phyloP scores from a whole-genome alignment of 495 filamentous ascomycete species.

The Cercophora sp. region DNA sequence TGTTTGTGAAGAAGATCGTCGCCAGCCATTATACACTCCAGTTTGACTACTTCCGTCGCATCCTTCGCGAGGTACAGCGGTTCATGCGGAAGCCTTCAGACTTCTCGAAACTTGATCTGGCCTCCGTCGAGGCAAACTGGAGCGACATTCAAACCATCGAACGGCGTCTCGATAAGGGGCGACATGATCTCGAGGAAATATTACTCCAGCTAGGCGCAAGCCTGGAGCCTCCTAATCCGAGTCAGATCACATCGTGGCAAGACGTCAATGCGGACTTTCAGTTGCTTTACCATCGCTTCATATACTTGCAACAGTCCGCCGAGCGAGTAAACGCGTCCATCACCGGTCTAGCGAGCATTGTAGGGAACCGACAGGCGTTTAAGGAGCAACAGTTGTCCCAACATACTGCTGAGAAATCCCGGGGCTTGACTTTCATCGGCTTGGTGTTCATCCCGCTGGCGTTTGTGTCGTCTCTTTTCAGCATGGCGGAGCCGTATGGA shows the following conservation, averaged over 20 bases:
- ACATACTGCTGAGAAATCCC: not conserved
- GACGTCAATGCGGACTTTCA: not conserved
- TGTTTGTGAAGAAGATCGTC: not conserved
- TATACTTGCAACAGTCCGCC: not conserved
- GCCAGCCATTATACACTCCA: not conserved
- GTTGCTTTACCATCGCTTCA: not conserved
- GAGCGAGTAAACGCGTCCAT: not conserved
- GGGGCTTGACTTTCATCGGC: not conserved
- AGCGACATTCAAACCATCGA: not conserved
- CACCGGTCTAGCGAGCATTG: not conserved
- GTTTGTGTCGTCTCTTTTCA: not conserved
- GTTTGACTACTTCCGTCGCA: not conserved
- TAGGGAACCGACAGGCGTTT: not conserved
- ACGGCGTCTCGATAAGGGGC: not conserved
- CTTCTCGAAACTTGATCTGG: not conserved
- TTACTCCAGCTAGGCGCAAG: not conserved
- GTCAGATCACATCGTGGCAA: not conserved
- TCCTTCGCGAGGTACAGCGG: not conserved
- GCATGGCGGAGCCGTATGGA: not conserved
- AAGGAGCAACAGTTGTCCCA: not conserved
- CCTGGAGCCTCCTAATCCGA: not conserved
- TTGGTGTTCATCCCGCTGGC: conserved; percentile 4
- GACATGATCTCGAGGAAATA: not conserved
- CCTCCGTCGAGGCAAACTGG: not conserved
- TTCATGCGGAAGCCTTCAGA: not conserved